Evolutionary conservation across 2,329 filamentous ascomycete species (phyloP).

Genomic region (Xylariales sp.): DNA sequence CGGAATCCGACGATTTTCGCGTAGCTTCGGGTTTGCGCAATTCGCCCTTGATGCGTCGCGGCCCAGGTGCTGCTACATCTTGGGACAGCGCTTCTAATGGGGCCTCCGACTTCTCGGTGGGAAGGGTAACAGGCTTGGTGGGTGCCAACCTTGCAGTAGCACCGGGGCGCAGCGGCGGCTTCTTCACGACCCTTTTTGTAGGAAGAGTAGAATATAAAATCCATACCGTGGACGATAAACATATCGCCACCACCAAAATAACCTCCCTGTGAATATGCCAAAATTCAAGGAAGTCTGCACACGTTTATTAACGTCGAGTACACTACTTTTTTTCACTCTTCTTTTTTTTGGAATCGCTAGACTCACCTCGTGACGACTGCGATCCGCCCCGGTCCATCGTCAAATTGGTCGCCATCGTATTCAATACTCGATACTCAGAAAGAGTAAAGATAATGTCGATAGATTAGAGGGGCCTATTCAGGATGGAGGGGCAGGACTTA

Average conservation of each 20-base stretch:
- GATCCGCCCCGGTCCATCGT: conserved; percentile 14
- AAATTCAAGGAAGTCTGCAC: conserved; percentile 35
- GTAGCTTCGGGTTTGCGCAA: conserved; percentile 51
- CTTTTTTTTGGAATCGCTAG: not conserved
- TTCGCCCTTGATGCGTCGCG: conserved; percentile 62
- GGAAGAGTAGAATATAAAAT: conserved; percentile 39
- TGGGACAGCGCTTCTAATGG: conserved; percentile 37
- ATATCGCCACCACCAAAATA: conserved; percentile 30
- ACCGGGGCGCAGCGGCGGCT: conserved; percentile 35
- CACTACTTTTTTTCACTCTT: no score
- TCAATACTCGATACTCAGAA: conserved; percentile 21
- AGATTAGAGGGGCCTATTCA: conserved; percentile 26
- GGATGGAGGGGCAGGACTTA: conserved; percentile 32
- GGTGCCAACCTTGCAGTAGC: conserved; percentile 26
- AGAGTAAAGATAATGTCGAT: conserved; percentile 21
- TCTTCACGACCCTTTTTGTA: conserved; percentile 42
- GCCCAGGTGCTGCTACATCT: conserved; percentile 55
- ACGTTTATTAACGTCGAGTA: conserved; percentile 6
- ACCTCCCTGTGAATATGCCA: conserved; percentile 38
- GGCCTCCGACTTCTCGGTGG: conserved; percentile 38
- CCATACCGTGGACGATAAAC: conserved; percentile 27
- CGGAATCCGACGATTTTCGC: conserved; percentile 46
- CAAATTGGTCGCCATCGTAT: conserved; percentile 24
- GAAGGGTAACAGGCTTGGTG: not conserved
- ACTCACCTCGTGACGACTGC: conserved; percentile 25